Conservation (phyloP, 1,284 basidiomycete genomes). For the Irpex sp. region DNA sequence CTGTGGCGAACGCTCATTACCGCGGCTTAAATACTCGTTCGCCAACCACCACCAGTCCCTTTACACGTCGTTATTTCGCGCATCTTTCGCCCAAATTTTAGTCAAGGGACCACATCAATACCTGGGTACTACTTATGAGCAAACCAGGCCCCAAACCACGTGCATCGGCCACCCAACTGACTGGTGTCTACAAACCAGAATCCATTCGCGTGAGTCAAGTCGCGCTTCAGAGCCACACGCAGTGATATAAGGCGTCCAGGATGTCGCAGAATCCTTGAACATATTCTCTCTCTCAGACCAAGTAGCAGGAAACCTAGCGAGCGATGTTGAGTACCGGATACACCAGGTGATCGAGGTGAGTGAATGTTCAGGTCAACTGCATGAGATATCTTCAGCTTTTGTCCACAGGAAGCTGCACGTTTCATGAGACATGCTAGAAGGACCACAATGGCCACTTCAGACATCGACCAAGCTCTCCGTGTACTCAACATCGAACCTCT, state of each 20-base stretch:
- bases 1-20: neutral
- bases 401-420: slow-evolving; percentile 84
- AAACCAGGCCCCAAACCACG: slow-evolving; percentile 13
- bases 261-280: slow-evolving; percentile 88
- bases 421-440: slow-evolving; percentile 95
- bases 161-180: slow-evolving; percentile 32
- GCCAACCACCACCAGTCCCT: neutral
- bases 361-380: neutral
- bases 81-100: neutral
- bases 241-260: slow-evolving; percentile 43
- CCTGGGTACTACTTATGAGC: neutral
- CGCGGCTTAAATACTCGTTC: neutral
- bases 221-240: no score
- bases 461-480: slow-evolving; percentile 92
- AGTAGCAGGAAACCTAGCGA: slow-evolving; percentile 84
- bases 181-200: slow-evolving; percentile 66
- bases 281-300: slow-evolving; percentile 78
- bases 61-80: neutral
- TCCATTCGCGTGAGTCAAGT: slow-evolving; percentile 49
- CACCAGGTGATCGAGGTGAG: slow-evolving; percentile 88
- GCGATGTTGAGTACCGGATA: slow-evolving; percentile 95
- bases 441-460: slow-evolving; percentile 82
- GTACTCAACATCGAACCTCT: slow-evolving; percentile 92
- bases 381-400: neutral
- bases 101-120: no score